Evolutionary conservation across 768 basidiomycete genomes (phyloP).

Genomic region (Mycena crocata): DNA sequence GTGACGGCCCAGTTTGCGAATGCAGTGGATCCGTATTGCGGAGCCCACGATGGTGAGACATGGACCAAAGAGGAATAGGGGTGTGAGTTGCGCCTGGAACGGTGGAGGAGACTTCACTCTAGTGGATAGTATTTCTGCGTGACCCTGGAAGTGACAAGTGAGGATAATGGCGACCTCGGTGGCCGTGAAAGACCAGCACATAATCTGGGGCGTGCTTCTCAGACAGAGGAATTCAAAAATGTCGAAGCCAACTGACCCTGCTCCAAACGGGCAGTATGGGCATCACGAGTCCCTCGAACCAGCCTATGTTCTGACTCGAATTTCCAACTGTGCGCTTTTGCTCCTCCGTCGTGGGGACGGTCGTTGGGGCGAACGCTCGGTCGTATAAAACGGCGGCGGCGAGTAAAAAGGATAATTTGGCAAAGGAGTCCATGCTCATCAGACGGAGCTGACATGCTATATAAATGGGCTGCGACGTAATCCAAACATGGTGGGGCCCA

Average conservation of each 20-base stretch:
- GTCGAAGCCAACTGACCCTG: not conserved
- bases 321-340: not conserved
- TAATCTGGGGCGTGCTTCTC: too few species aligned
- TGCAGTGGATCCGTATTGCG: constrained; percentile 34
- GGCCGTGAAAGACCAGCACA: too few species aligned
- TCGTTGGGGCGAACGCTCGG: not conserved
- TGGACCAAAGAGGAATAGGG: not conserved
- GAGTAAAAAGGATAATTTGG: not conserved
- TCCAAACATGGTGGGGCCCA: too few species aligned
- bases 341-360: not conserved
- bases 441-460: not conserved
- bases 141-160: too few species aligned
- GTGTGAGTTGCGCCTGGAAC: too few species aligned
- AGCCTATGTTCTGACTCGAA: not conserved
- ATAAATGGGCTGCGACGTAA: too few species aligned
- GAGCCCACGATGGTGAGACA: not conserved
- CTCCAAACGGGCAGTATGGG: not conserved
- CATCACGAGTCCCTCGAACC: not conserved
- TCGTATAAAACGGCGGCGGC: not conserved
- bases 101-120: too few species aligned
- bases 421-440: too few species aligned
- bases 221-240: not conserved
- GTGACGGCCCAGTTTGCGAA: constrained; percentile 20
- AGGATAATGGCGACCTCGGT: too few species aligned
- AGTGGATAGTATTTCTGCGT: too few species aligned